These are phyloP conservation scores for Fusarium poae DNA, from an alignment of 2,329 filamentous ascomycete genomes.

Conservation along the genomic window DNA sequence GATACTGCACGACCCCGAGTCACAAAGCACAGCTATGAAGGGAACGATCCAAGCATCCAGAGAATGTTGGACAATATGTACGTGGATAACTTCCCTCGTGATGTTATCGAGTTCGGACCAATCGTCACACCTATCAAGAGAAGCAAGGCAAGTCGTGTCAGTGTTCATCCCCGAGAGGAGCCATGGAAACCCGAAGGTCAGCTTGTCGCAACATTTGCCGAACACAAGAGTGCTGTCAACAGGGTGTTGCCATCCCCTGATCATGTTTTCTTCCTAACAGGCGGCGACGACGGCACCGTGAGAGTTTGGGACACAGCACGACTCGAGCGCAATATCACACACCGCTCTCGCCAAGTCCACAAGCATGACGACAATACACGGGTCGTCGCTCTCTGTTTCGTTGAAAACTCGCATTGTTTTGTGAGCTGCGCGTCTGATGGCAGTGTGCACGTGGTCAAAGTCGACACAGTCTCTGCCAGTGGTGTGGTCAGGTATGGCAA, in stretches of 20 bases:
- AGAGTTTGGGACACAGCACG: conserved; percentile 94
- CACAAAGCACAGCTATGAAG: conserved; percentile 83
- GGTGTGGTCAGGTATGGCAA: conserved; percentile 81
- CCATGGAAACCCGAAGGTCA: conserved; percentile 86
- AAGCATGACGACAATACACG: conserved; percentile 77
- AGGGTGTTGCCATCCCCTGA: conserved; percentile 87
- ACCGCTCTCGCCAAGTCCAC: conserved; percentile 88
- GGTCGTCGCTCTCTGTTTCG: conserved; percentile 87
- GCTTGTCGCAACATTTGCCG: conserved; percentile 87
- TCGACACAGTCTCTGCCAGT: conserved; percentile 66
- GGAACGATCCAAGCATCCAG: conserved; percentile 77
- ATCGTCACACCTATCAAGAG: conserved; percentile 77
- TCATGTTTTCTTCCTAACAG: conserved; percentile 94
- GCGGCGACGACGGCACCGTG: conserved; percentile 89
- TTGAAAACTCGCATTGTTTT: conserved; percentile 95
- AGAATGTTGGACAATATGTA: conserved; percentile 88
- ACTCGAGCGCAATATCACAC: conserved; percentile 90
- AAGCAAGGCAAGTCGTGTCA: conserved; percentile 65
- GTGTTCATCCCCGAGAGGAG: conserved; percentile 59
- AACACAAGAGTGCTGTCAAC: conserved; percentile 86
- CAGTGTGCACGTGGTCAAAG: conserved; percentile 88
- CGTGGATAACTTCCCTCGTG: conserved; percentile 75
- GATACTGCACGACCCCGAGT: conserved; percentile 60
- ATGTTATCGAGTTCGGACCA: conserved; percentile 80
- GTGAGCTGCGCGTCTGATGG: conserved; percentile 91